Evolutionary conservation across 192 early-diverging fungal species (phyloP), one percentile per base, ranked within the genome.

Genomic region (Coemansia asiatica): DNA sequence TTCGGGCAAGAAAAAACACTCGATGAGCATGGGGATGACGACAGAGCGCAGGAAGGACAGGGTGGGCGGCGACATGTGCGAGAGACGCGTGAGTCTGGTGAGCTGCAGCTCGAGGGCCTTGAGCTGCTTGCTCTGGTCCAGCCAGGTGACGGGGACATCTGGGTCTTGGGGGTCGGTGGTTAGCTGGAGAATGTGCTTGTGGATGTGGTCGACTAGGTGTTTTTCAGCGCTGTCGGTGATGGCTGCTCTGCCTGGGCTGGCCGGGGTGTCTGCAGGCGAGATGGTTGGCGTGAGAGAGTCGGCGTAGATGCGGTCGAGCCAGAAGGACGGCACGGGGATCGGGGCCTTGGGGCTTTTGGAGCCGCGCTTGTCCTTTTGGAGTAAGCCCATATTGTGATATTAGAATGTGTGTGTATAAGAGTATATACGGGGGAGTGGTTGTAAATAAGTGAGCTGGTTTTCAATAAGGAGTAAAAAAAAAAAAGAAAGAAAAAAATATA

Each of bases 321-420:
- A 81, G 56, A 66, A 60, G 22, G 29, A 40, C 4, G 73, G 66
- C 59, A 75, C 69, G 2, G 78, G 73, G 59, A 81, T 75, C 78
- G 78, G 73, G 23, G 61, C 63, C 35, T 67, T 75, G 19, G 67
- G 26, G 12, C 68, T 68, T 29, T 73, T 62, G n/a, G 72, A 58
- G 16, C 63, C 67, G 62, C 68, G 72, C 21, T 61, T 60, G 49
- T 75, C 70, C 56, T 69, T 80, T 53, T 80, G 63, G 12, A 72
- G 40, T 35, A 75, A 56, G n/a, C 78, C 78, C 78, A 81, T 57
- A 35, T n/a, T n/a, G n/a, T n/a, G n/a, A n/a, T n/a, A n/a, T 33
- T 33, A 8, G 31, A 8, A 8, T 33, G 31, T 3, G 31, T 33
- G 3, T 33, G 3, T 33, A 33, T 33, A 33, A 6, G 31, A n/a